These are phyloP conservation scores for Corchorus capsularis DNA, from an alignment of 345 rosid genomes.

Conservation along the genomic window DNA sequence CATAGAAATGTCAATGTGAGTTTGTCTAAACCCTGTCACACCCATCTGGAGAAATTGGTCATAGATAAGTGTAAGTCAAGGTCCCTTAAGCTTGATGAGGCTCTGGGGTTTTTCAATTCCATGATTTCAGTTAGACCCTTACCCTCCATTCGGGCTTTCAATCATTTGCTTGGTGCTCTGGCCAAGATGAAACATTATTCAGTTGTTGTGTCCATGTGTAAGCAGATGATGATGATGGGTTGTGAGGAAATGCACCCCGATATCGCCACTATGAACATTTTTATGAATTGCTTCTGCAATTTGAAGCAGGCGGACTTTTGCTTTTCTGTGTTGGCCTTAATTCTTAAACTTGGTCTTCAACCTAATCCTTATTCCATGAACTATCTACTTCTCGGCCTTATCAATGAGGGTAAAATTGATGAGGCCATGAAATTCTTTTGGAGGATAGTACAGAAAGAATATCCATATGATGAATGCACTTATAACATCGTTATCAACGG, in stretches of 20 bases:
- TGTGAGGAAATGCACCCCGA: background rate
- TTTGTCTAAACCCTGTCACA: background rate
- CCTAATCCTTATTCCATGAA: background rate
- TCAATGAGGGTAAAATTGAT: too few relatives aligned
- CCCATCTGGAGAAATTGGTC: background rate
- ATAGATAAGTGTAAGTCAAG: too few relatives aligned
- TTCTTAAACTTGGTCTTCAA: background rate
- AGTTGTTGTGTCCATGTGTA: background rate
- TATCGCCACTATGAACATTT: background rate
- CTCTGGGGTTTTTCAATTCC: too few relatives aligned
- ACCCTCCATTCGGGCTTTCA: too few relatives aligned
- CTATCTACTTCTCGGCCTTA: background rate
- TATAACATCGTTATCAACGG: background rate
- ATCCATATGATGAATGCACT: background rate
- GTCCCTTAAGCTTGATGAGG: too few relatives aligned
- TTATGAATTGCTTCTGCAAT: background rate
- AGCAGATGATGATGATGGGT: too few relatives aligned
- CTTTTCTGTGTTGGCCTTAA: too few relatives aligned
- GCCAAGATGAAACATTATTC: background rate
- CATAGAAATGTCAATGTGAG: too few relatives aligned
- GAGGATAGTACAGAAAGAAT: too few relatives aligned
- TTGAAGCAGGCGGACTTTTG: too few relatives aligned
- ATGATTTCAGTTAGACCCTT: too few relatives aligned
- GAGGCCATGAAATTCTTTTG: too few relatives aligned
- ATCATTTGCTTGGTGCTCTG: background rate